Evolutionary conservation across 345 rosid genomes (phyloP), one percentile per base, ranked within the genome.

Genomic region (Populus simonii): DNA sequence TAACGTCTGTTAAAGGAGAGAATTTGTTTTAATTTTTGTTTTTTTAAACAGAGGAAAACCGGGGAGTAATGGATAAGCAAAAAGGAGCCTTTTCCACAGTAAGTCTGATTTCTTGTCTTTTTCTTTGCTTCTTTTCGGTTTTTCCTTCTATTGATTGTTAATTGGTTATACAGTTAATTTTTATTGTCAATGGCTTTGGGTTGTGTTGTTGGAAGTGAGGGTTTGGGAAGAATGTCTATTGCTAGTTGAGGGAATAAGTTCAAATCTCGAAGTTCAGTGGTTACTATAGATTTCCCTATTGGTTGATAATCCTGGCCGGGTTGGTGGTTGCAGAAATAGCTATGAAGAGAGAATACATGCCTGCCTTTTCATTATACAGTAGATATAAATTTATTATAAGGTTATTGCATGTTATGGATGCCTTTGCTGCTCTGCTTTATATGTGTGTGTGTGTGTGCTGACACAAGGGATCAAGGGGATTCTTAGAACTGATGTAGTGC

Each of bases 41-140:
- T 45, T 59, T 74, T 83, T 80, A 22, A 33, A 57, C 71, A 83
- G 87, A 79, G 80, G 81, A 78, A 77, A 78, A 66, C 70, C 74
- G 31, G 23, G 87, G 78, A 73, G 79, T 49, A 38, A 38, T 53
- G 47, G 79, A 82, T 47, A 74, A 71, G 69, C 83, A 70, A 39
- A 76, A 68, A 69, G 83, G 78, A 71, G 66, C 77, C 62, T 61
- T 78, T 67, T n/a, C 74, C 57, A 66, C 70, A 22, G 92, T 90
- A 88, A 83, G 91, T 81, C 70, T 79, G 35, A 69, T 20, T 51
- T 36, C 45, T 45, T 35, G 17, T 43, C 20, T 4, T 63, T 65
- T 9, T 39, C 23, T 43, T 74, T 63, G 10, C 41, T 23, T 17
- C 22, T 25, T 4, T 59, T 3, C 39, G n/a, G 18, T 23, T 53